Conservation (phyloP, 805 yeast species). For the Metschnikowia reukaufii region DNA sequence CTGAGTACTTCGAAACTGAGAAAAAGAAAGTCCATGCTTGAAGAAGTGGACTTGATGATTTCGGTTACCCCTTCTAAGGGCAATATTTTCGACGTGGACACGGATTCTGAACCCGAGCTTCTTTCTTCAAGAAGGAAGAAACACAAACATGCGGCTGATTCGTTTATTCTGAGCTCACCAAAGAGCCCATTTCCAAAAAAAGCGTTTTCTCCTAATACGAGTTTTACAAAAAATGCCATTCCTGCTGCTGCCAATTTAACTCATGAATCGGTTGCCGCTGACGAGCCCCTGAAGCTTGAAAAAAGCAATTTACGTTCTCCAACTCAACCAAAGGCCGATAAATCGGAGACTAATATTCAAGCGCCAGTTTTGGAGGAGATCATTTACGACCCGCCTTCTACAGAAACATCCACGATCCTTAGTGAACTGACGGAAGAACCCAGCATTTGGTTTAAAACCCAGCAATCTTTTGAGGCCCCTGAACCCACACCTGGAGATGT, state of each 20-base stretch:
- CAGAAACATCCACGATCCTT: slow-evolving; percentile 4
- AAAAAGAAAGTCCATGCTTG: slow-evolving; percentile 17
- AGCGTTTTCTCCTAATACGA: neutral
- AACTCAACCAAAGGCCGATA: neutral
- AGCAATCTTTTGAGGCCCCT: slow-evolving; percentile 5
- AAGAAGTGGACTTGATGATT: slow-evolving; percentile 10
- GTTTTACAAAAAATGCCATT: neutral
- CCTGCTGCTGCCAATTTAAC: neutral
- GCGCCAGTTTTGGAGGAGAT: slow-evolving; percentile 5
- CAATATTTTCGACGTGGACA: slow-evolving; percentile 19
- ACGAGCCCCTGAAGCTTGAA: neutral
- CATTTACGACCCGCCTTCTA: neutral
- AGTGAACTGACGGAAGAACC: slow-evolving; percentile 11
- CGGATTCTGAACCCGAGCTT: slow-evolving; percentile 18
- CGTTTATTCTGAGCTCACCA: neutral
- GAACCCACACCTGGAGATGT: neutral
- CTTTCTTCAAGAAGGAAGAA: slow-evolving; percentile 17
- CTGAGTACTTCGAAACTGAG: slow-evolving; percentile 4
- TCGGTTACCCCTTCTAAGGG: slow-evolving; percentile 17
- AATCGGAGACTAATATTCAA: neutral
- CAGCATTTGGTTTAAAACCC: slow-evolving; percentile 9
- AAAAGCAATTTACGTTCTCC: neutral
- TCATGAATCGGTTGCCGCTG: neutral
- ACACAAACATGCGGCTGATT: slow-evolving; percentile 2
- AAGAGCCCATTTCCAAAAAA: neutral